These are phyloP conservation scores for Boletus tylopilopsis DNA, from an alignment of 768 basidiomycete species.

Conservation along the genomic window DNA sequence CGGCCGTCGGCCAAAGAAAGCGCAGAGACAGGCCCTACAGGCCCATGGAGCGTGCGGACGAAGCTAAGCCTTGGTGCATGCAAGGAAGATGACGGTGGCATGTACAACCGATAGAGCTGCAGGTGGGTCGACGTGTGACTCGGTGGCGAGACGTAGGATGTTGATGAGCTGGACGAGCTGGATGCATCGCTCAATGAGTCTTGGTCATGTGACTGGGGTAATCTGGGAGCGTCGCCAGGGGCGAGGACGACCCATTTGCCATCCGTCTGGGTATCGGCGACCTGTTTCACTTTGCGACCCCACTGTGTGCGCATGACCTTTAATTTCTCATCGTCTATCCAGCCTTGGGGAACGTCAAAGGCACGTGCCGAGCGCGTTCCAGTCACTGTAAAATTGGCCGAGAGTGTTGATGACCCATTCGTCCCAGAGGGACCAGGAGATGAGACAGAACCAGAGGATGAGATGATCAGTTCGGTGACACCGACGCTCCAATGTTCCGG, in stretches of 20 bases:
- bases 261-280: conserved; percentile 77
- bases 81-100: conserved; percentile 50
- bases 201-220: conserved; percentile 8
- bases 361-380: conserved; percentile 64
- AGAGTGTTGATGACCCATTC: conserved; percentile 9
- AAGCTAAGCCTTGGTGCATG: conserved; percentile 65
- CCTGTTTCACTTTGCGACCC: conserved; percentile 65
- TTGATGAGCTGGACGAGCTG: conserved; percentile 24
- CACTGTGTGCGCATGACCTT: conserved; percentile 68
- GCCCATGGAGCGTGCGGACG: conserved; percentile 68
- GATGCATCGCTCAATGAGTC: conserved; percentile 21
- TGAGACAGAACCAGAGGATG: conserved; percentile 23
- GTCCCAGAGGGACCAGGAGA: conserved; percentile 7
- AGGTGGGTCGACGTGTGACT: conserved; percentile 51
- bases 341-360: conserved; percentile 67
- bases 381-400: conserved; percentile 43
- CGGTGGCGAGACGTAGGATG: conserved; percentile 30
- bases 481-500: conserved; percentile 79
- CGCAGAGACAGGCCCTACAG: conserved; percentile 59
- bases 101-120: conserved; percentile 71
- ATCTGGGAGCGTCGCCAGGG: conserved; percentile 42
- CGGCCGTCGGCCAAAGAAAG: conserved; percentile 78
- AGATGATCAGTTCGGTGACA: conserved; percentile 71
- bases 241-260: conserved; percentile 84
- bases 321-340: conserved; percentile 66